Percentiles rank a stretch among this genome's conserved stretches.
Conservation (phyloP, 129 eudicot genomes). For the Centrapalus pauciflorus region DNA sequence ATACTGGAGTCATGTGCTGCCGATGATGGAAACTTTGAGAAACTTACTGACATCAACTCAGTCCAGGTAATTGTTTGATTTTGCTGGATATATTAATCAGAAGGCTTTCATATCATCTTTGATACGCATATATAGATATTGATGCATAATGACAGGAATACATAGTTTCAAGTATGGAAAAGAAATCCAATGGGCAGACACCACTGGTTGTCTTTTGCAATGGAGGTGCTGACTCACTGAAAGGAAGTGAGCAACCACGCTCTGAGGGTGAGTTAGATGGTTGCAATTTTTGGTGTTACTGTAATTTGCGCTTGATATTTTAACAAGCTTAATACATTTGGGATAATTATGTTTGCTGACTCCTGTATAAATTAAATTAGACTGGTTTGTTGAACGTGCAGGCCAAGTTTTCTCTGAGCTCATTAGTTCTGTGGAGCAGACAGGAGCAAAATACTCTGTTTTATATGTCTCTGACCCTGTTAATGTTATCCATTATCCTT, state of each 20-base stretch:
- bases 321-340: background rate
- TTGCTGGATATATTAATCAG: slow-evolving; percentile 1
- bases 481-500: slow-evolving; percentile 42
- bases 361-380: background rate
- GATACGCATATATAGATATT: background rate
- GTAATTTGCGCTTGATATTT: background rate
- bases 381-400: slow-evolving; percentile 30
- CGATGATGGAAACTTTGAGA: slow-evolving; percentile 53
- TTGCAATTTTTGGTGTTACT: background rate
- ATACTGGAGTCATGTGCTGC: slow-evolving; percentile 64
- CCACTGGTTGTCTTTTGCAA: slow-evolving; percentile 68
- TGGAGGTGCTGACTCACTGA: slow-evolving; percentile 31
- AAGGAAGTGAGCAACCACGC: slow-evolving; percentile 30
- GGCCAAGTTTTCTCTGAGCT: slow-evolving; percentile 66
- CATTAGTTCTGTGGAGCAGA: slow-evolving; percentile 56
- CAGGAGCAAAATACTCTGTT: slow-evolving; percentile 62
- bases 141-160: slow-evolving; percentile 45
- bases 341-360: background rate
- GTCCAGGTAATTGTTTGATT: slow-evolving; percentile 43
- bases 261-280: slow-evolving; percentile 56
- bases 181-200: slow-evolving; percentile 39
- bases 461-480: slow-evolving; percentile 85
- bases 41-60: slow-evolving; percentile 53
- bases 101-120: background rate
- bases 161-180: slow-evolving; percentile 52